Percentiles rank a stretch among this genome's conserved stretches.
Evolutionary conservation across 2,329 filamentous ascomycete genomes (phyloP).

Genomic region (Beauveria pseudobassiana): DNA sequence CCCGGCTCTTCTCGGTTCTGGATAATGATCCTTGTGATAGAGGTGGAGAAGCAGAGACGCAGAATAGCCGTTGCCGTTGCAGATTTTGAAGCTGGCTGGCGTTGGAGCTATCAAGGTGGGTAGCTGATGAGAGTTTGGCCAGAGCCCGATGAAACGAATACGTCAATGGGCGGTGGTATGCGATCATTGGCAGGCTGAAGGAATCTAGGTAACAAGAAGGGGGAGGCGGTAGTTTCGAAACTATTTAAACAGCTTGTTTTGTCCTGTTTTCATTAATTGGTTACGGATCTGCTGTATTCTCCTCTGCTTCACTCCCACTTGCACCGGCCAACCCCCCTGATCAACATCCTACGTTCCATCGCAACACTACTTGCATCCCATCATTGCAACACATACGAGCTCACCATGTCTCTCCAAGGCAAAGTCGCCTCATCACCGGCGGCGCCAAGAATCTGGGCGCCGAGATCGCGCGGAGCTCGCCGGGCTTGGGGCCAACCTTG

Average conservation of each 20-base stretch:
- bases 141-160: not conserved
- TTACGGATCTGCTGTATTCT: not conserved
- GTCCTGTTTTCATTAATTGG: not conserved
- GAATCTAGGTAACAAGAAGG: not conserved
- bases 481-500: slow-evolving; percentile 46
- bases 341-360: not conserved
- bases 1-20: not conserved
- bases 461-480: slow-evolving; percentile 51
- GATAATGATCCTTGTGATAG: not conserved
- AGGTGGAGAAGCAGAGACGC: not conserved
- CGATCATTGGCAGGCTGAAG: not conserved
- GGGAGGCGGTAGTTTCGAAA: not conserved
- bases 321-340: not conserved
- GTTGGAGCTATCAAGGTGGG: not conserved
- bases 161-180: not conserved
- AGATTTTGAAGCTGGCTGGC: not conserved
- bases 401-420: slow-evolving; percentile 27
- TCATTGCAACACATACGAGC: too few relatives aligned
- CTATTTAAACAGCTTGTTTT: not conserved
- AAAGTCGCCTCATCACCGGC: slow-evolving; percentile 46
- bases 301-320: not conserved
- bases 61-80: not conserved
- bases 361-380: not conserved
- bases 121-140: not conserved
- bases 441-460: slow-evolving; percentile 53